These are phyloP conservation scores for Syzygium oleosum DNA, from an alignment of 345 rosid species.

Conservation along the genomic window DNA sequence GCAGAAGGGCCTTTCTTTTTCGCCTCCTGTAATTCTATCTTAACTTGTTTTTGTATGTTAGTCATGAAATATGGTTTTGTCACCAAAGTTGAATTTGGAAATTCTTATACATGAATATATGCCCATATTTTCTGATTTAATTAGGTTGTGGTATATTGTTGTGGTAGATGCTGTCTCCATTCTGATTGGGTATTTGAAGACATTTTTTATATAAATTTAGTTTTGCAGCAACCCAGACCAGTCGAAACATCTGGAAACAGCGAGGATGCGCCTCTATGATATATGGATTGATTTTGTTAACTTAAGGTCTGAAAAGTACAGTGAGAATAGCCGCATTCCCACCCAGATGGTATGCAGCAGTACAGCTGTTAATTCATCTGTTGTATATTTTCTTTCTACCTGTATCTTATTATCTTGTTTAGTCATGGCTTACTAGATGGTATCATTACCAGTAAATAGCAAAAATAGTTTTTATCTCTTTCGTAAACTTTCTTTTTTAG, in stretches of 20 bases:
- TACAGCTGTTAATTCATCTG: neutral
- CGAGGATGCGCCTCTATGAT: constrained; percentile 77
- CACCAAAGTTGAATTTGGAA: neutral
- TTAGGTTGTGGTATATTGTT: neutral
- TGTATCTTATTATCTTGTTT: neutral
- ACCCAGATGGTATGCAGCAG: constrained; percentile 42
- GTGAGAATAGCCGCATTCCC: constrained; percentile 84
- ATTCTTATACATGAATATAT: neutral
- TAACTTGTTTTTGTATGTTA: neutral
- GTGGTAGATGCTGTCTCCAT: neutral
- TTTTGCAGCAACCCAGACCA: constrained; percentile 87
- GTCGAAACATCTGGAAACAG: constrained; percentile 95
- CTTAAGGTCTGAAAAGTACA: constrained; percentile 81
- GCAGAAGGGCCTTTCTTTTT: neutral
- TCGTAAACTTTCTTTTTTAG: neutral
- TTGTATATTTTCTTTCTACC: neutral
- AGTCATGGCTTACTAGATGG: neutral
- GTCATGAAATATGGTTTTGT: neutral
- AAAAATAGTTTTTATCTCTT: neutral
- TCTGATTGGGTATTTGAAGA: neutral
- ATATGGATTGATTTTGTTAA: constrained; percentile 95
- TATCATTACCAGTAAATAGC: neutral
- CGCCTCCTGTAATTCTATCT: neutral
- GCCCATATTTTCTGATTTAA: neutral
- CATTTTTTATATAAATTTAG: neutral